Evolutionary conservation across 2,329 filamentous ascomycete species (phyloP).

Genomic region (Xylariaceae sp.): DNA sequence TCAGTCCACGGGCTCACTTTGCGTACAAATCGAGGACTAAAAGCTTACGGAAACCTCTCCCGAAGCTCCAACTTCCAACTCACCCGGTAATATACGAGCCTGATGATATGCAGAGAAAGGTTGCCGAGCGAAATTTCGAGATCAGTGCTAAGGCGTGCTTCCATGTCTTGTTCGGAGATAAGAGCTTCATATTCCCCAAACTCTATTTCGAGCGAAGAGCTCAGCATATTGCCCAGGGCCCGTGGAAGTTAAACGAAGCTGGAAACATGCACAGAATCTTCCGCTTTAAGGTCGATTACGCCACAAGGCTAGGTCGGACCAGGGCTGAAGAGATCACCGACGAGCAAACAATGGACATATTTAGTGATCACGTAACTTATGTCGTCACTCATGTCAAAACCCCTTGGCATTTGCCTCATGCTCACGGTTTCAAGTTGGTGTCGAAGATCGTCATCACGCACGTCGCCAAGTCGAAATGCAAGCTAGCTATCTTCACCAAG

Average conservation of each 20-base stretch:
- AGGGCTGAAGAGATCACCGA: conserved; percentile 70
- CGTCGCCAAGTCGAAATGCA: conserved; percentile 87
- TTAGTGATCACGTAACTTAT: conserved; percentile 74
- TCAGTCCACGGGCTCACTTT: conserved; percentile 38
- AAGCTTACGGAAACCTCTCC: conserved; percentile 45
- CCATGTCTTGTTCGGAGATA: conserved; percentile 95
- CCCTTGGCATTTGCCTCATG: conserved; percentile 84
- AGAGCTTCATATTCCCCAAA: conserved; percentile 90
- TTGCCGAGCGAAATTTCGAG: conserved; percentile 81
- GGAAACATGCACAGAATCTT: conserved; percentile 78
- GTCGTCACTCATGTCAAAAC: conserved; percentile 65
- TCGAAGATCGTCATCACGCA: conserved; percentile 95
- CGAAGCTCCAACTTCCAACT: conserved; percentile 80
- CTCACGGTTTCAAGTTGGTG: conserved; percentile 76
- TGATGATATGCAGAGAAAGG: conserved; percentile 74
- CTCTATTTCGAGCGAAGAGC: conserved; percentile 83
- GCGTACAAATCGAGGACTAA: conserved; percentile 41
- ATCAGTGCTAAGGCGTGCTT: conserved; percentile 94
- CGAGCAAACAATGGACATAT: conserved; percentile 82
- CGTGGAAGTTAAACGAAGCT: conserved; percentile 75
- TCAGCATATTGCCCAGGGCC: conserved; percentile 79
- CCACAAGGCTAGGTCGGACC: conserved; percentile 65
- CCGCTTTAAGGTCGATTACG: conserved; percentile 72
- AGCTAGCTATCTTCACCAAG: conserved; percentile 83
- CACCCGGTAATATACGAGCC: conserved; percentile 85